These are phyloP conservation scores for Farysia itapuensis DNA, from an alignment of 1,284 basidiomycete genomes.

Conservation along the genomic window DNA sequence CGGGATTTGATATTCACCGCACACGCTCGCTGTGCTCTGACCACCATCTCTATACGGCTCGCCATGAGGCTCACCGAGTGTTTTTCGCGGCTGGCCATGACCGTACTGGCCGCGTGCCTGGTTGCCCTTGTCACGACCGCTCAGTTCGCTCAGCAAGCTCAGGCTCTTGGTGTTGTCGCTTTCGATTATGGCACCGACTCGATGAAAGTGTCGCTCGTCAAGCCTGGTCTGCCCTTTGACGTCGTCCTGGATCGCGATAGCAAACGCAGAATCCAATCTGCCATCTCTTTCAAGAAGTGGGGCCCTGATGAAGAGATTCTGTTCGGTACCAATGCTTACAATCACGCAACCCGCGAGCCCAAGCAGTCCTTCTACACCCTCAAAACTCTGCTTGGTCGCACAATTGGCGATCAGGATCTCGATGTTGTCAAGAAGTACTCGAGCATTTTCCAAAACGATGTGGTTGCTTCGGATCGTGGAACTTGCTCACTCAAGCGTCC, in stretches of 20 bases:
- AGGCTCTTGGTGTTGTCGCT: conserved; percentile 54
- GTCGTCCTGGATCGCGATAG: conserved; percentile 94
- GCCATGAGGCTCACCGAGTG: conserved; percentile 3
- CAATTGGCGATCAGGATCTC: conserved; percentile 24
- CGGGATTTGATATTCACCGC: too few relatives aligned
- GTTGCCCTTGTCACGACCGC: conserved; percentile 1
- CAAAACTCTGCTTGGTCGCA: conserved; percentile 77
- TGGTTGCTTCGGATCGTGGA: conserved; percentile 34
- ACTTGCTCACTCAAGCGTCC: conserved; percentile 40
- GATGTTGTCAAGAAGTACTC: conserved; percentile 18
- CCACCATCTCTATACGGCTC: too few relatives aligned
- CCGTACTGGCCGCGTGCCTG: conserved; percentile 1
- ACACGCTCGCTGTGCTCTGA: too few relatives aligned
- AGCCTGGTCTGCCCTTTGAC: conserved; percentile 93
- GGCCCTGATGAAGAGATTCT: conserved; percentile 68
- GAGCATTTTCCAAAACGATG: conserved; percentile 44
- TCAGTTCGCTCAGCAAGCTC: conserved; percentile 4
- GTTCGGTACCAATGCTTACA: conserved; percentile 84
- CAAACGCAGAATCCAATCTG: conserved; percentile 89
- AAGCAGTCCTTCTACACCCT: conserved; percentile 80
- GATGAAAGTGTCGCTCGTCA: conserved; percentile 86
- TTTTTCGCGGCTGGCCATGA: neutral
- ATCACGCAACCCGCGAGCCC: conserved; percentile 85
- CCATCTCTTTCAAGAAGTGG: conserved; percentile 63
- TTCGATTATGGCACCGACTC: conserved; percentile 60